These are phyloP conservation scores for Arthrobotrys megalospora DNA, from an alignment of 2,329 filamentous ascomycete genomes.

Conservation along the genomic window DNA sequence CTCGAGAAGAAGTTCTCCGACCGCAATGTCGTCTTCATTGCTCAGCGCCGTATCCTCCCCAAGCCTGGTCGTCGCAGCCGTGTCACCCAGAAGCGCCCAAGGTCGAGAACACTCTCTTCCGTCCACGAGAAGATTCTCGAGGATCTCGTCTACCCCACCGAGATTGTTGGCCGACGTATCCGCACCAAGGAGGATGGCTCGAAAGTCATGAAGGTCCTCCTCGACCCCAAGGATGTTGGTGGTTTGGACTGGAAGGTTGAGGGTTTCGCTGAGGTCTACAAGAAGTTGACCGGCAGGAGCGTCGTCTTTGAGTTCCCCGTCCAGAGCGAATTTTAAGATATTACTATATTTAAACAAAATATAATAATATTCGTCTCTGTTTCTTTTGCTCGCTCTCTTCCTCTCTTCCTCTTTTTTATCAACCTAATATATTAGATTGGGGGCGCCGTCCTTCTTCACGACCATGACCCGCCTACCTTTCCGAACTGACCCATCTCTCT, in stretches of 20 bases:
- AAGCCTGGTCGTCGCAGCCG: constrained; percentile 96
- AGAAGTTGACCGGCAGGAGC: constrained; percentile 93
- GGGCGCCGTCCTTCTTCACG: constrained; percentile 30
- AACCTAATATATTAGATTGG: constrained; percentile 56
- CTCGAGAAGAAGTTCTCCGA: constrained; percentile 99
- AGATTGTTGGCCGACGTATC: constrained; percentile 99
- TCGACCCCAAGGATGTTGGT: constrained; percentile 99
- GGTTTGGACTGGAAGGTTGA: constrained; percentile 99
- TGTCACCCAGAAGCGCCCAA: constrained; percentile 98
- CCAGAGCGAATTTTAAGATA: constrained; percentile 80
- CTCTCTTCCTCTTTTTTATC: constrained; percentile 44
- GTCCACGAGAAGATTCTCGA: constrained; percentile 98
- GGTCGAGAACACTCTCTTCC: constrained; percentile 96
- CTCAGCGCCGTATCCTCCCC: constrained; percentile 97
- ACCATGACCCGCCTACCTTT: constrained; percentile 43
- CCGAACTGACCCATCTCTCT: constrained; percentile 17
- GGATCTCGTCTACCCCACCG: constrained; percentile 99
- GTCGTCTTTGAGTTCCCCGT: constrained; percentile 99
- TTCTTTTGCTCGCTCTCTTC: constrained; percentile 15
- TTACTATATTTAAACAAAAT: constrained; percentile 52
- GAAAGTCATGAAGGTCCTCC: constrained; percentile 98
- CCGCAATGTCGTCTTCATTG: constrained; percentile 99
- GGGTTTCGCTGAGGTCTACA: constrained; percentile 99
- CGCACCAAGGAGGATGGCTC: constrained; percentile 98
- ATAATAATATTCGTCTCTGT: constrained; percentile 56